Conservation (phyloP, 2,329 filamentous ascomycete genomes). For the Phaeosphaeria sp. region DNA sequence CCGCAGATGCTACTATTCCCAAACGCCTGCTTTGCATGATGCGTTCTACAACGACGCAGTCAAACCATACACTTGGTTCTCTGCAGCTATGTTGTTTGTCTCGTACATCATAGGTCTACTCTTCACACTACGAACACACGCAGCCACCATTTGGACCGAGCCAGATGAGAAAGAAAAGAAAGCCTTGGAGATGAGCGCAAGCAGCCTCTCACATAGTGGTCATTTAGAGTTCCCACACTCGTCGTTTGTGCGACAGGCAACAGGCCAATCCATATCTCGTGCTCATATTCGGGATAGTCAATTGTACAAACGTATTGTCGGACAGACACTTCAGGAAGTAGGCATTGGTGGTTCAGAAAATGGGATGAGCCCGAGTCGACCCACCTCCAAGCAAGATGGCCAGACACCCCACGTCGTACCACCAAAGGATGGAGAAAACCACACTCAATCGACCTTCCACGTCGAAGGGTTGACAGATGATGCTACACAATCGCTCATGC, state of each 20-base stretch:
- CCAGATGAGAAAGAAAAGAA: slow-evolving; percentile 56
- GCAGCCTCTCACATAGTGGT: slow-evolving; percentile 40
- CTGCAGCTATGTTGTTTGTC: slow-evolving; percentile 83
- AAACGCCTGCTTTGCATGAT: slow-evolving; percentile 82
- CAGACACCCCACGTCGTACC: slow-evolving; percentile 46
- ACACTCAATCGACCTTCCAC: slow-evolving; percentile 53
- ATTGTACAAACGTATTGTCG: slow-evolving; percentile 90
- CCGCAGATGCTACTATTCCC: slow-evolving; percentile 91
- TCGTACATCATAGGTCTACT: slow-evolving; percentile 93
- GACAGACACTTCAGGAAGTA: slow-evolving; percentile 85
- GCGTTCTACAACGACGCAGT: slow-evolving; percentile 90
- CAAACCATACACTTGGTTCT: slow-evolving; percentile 90
- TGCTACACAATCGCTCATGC: slow-evolving; percentile 80
- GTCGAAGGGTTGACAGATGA: slow-evolving; percentile 76
- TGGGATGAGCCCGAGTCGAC: slow-evolving; percentile 50
- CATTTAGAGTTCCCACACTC: slow-evolving; percentile 38
- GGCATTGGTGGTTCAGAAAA: slow-evolving; percentile 66
- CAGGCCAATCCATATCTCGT: slow-evolving; percentile 35
- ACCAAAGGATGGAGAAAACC: slow-evolving; percentile 44
- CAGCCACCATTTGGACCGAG: slow-evolving; percentile 97
- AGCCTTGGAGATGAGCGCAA: slow-evolving; percentile 46
- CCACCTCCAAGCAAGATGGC: slow-evolving; percentile 29
- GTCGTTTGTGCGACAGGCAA: slow-evolving; percentile 38
- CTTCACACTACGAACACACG: slow-evolving; percentile 95
- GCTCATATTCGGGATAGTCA: slow-evolving; percentile 82